A percentile compares a stretch with the other conserved stretches of the same genome.
These are phyloP conservation scores for Austropuccinia psidii DNA, from an alignment of 1,284 basidiomycete species.

Conservation along the genomic window DNA sequence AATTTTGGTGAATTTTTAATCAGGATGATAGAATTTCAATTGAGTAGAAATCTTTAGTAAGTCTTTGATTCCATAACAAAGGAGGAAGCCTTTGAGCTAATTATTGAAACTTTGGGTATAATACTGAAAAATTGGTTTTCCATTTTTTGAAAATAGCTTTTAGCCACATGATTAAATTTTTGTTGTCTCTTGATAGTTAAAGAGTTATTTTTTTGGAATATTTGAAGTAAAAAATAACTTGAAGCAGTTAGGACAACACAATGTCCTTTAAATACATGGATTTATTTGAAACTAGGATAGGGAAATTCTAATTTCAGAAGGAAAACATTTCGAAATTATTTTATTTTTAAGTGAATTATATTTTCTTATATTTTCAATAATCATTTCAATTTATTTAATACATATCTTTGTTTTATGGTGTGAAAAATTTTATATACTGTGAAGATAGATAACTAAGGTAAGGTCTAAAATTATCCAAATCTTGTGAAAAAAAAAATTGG, in stretches of 20 bases:
- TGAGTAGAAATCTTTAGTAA: no score
- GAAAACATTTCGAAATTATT: no score
- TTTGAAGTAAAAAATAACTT: not conserved
- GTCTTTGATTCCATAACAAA: slow-evolving; percentile 3
- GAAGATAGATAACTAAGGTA: no score
- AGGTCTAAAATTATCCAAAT: no score
- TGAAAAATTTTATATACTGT: no score
- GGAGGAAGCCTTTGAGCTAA: slow-evolving; percentile 14
- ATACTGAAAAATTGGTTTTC: slow-evolving; percentile 17
- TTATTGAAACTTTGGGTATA: slow-evolving; percentile 17
- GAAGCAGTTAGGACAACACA: slow-evolving; percentile 18
- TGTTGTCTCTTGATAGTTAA: slow-evolving; percentile 2
- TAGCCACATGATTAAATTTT: not conserved
- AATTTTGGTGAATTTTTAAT: no score
- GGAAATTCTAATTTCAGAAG: not conserved
- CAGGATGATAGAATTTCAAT: no score
- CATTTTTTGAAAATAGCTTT: not conserved
- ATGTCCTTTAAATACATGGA: not conserved
- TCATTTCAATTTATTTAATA: no score
- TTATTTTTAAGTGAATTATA: no score
- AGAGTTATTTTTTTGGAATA: not conserved
- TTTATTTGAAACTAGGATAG: slow-evolving; percentile 19
- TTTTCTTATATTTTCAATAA: no score
- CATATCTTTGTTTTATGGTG: no score
- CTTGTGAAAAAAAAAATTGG: no score